These are phyloP conservation scores for Apodospora peruviana DNA, from an alignment of 495 filamentous ascomycete species.

Conservation along the genomic window DNA sequence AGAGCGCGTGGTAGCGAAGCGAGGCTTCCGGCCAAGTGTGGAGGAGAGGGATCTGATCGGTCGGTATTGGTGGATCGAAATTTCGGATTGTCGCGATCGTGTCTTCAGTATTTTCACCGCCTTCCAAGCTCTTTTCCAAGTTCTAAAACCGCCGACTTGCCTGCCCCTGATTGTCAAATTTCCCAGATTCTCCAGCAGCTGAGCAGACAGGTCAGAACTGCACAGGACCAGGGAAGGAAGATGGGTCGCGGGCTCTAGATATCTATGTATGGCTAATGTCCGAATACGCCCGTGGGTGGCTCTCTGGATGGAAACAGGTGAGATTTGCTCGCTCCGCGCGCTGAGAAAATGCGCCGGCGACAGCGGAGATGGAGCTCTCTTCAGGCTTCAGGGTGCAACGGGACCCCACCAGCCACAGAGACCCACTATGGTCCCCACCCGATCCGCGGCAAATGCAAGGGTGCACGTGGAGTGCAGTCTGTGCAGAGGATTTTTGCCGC, in stretches of 20 bases:
- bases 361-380: neutral
- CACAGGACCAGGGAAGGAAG: neutral
- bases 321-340: neutral
- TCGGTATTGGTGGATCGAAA: neutral
- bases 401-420: neutral
- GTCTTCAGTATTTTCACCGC: too few species aligned
- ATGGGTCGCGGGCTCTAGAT: neutral
- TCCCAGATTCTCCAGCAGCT: neutral
- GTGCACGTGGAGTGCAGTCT: conserved; percentile 9
- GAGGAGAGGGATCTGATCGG: neutral
- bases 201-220: neutral
- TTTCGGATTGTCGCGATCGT: neutral
- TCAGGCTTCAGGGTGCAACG: neutral
- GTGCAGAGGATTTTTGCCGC: conserved; percentile 6
- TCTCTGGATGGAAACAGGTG: neutral
- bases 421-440: neutral
- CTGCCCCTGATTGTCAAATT: neutral
- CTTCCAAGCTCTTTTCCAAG: too few species aligned
- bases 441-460: conserved; percentile 7
- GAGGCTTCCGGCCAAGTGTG: too few species aligned
- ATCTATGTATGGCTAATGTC: neutral
- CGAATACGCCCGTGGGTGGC: neutral
- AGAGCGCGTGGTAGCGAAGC: too few species aligned
- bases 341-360: neutral
- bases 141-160: too few species aligned